Evolutionary conservation across 202 grass and related monocot species (phyloP).

Genomic region (Hordeum pubiflorum): DNA sequence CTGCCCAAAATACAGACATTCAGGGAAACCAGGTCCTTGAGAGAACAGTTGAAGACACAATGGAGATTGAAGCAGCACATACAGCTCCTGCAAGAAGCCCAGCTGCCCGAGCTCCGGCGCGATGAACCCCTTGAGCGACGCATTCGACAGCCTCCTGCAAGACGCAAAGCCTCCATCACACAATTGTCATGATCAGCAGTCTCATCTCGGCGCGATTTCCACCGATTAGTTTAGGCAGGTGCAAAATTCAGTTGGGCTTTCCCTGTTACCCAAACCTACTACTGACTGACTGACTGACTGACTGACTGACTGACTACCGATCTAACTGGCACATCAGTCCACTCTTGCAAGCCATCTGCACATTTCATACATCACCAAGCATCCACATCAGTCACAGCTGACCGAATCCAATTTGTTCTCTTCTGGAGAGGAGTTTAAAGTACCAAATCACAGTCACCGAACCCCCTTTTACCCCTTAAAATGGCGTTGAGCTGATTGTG

Average conservation of each 20-base stretch:
- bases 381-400: slow-evolving; percentile 24
- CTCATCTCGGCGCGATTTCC: neutral
- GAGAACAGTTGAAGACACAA: neutral
- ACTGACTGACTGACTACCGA: neutral
- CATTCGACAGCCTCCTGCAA: slow-evolving; percentile 77
- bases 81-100: slow-evolving; percentile 80
- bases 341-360: slow-evolving; percentile 21
- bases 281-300: no score
- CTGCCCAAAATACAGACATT: slow-evolving; percentile 36
- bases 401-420: neutral
- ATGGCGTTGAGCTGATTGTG: neutral
- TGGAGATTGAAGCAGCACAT: slow-evolving; percentile 16
- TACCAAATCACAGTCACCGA: slow-evolving; percentile 4
- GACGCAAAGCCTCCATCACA: neutral
- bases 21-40: neutral
- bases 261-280: neutral
- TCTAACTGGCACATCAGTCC: slow-evolving; percentile 23
- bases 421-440: neutral
- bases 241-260: slow-evolving; percentile 6
- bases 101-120: slow-evolving; percentile 52
- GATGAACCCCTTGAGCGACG: slow-evolving; percentile 85
- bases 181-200: neutral
- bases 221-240: neutral
- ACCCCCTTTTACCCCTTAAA: neutral
- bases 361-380: slow-evolving; percentile 19